Percentiles rank a stretch among this genome's conserved stretches.
phyloP scores from a whole-genome alignment of 768 basidiomycete genomes.

The Suillus subalutaceus region DNA sequence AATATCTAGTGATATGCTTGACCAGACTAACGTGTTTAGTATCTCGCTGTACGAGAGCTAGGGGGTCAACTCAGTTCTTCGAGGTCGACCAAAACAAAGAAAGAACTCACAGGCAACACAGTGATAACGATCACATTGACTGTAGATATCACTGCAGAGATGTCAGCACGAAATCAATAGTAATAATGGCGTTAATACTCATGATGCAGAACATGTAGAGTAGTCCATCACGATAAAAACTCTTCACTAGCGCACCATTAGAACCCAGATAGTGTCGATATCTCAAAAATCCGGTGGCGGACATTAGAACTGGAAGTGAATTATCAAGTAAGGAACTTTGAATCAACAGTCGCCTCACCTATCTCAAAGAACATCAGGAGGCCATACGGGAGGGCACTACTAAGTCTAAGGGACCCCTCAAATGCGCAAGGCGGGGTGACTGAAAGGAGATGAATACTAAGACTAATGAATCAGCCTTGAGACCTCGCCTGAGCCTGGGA shows the following conservation, averaged over 20 bases:
- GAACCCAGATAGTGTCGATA: conserved; percentile 7
- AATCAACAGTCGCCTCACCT: conserved; percentile 1
- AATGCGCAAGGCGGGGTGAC: background rate
- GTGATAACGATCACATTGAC: background rate
- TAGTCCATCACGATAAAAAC: conserved; percentile 9
- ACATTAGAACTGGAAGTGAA: conserved; percentile 1
- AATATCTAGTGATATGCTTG: background rate
- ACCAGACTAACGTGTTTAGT: background rate
- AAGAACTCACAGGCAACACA: background rate
- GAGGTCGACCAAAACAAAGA: background rate
- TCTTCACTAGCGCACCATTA: background rate
- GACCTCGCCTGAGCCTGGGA: background rate
- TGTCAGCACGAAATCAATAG: background rate
- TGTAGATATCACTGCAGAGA: background rate
- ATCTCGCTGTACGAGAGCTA: conserved; percentile 1
- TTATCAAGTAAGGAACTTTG: background rate
- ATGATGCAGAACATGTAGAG: background rate
- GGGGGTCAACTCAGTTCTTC: background rate
- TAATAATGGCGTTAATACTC: background rate
- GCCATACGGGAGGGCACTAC: conserved; percentile 6
- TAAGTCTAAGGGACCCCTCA: background rate
- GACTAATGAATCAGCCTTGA: background rate
- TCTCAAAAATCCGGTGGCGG: conserved; percentile 4
- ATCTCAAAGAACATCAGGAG: conserved; percentile 11
- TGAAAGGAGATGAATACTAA: background rate